Conservation (phyloP, 768 basidiomycete genomes). For the Agrocybe pediades region DNA sequence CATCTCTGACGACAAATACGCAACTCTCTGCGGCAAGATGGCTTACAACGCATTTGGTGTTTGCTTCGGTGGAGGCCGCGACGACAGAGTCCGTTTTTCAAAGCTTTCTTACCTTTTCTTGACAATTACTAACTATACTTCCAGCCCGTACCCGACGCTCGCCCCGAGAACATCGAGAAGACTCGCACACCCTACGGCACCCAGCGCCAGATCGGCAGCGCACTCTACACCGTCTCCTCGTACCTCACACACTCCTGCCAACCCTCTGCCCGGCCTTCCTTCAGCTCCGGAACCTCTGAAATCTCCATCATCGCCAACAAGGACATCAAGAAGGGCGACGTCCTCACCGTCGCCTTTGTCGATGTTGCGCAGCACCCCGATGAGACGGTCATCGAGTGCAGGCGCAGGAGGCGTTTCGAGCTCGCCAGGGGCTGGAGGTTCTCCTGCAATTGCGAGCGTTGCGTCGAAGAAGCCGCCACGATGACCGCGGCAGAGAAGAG, state of each 20-base stretch:
- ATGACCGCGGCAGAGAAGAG: slow-evolving; percentile 34
- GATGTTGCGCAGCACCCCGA: slow-evolving; percentile 58
- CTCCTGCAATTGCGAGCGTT: slow-evolving; percentile 71
- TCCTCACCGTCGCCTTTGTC: slow-evolving; percentile 75
- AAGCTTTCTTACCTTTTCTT: slow-evolving; percentile 1
- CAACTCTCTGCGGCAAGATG: slow-evolving; percentile 67
- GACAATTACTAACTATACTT: not conserved
- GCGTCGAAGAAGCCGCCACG: slow-evolving; percentile 52
- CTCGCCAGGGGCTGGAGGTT: slow-evolving; percentile 84
- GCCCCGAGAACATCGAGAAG: slow-evolving; percentile 72
- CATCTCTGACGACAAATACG: slow-evolving; percentile 63
- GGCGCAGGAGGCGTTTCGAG: slow-evolving; percentile 68
- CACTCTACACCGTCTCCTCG: slow-evolving; percentile 74
- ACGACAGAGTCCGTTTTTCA: slow-evolving; percentile 58
- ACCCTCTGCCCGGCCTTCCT: slow-evolving; percentile 67
- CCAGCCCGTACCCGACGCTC: slow-evolving; percentile 53
- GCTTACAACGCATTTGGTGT: slow-evolving; percentile 80
- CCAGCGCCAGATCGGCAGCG: slow-evolving; percentile 72
- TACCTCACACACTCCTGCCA: slow-evolving; percentile 79
- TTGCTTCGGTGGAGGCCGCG: slow-evolving; percentile 62
- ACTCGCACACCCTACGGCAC: slow-evolving; percentile 81
- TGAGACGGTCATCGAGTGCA: slow-evolving; percentile 56
- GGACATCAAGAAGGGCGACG: slow-evolving; percentile 73
- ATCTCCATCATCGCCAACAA: slow-evolving; percentile 68
- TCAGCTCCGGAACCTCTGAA: slow-evolving; percentile 66